A percentile compares a stretch with the other conserved stretches of the same genome.
Evolutionary conservation across 768 basidiomycete genomes (phyloP).

Genomic region (Mycena pura): DNA sequence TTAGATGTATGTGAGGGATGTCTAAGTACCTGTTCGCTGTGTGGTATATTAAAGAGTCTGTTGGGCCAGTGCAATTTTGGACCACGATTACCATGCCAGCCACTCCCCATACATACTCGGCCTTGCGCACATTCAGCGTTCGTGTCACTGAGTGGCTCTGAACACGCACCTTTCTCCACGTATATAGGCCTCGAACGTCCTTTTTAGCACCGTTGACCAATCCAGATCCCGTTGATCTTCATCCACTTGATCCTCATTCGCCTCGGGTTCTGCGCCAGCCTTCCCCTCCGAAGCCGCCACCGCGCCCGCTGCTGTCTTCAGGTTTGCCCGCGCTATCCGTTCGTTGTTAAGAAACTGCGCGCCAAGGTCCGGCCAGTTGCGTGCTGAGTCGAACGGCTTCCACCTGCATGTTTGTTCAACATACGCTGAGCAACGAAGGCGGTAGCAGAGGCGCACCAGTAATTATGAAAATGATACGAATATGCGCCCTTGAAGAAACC

Average conservation of each 20-base stretch:
- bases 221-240: conserved; percentile 83
- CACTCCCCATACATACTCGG: conserved; percentile 97
- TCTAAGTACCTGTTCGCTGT: conserved; percentile 15
- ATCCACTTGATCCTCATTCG: conserved; percentile 50
- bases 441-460: conserved; percentile 61
- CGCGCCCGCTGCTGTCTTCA: conserved; percentile 40
- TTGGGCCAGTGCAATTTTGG: neutral
- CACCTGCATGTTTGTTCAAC: conserved; percentile 63
- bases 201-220: conserved; percentile 94
- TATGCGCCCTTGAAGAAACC: conserved; percentile 97
- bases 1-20: neutral
- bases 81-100: conserved; percentile 64
- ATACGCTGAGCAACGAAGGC: conserved; percentile 7
- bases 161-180: conserved; percentile 67
- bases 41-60: neutral
- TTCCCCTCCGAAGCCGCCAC: conserved; percentile 13
- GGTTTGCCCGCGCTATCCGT: conserved; percentile 56
- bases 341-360: conserved; percentile 79
- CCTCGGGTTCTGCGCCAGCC: conserved; percentile 47
- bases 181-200: conserved; percentile 93
- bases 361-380: conserved; percentile 97
- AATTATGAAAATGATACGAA: conserved; percentile 97
- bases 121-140: conserved; percentile 22
- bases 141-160: neutral
- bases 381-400: conserved; percentile 90